Percentiles rank a stretch among this genome's conserved stretches.
These are phyloP conservation scores for Brassica cretica DNA, from an alignment of 345 rosid species.

Conservation along the genomic window DNA sequence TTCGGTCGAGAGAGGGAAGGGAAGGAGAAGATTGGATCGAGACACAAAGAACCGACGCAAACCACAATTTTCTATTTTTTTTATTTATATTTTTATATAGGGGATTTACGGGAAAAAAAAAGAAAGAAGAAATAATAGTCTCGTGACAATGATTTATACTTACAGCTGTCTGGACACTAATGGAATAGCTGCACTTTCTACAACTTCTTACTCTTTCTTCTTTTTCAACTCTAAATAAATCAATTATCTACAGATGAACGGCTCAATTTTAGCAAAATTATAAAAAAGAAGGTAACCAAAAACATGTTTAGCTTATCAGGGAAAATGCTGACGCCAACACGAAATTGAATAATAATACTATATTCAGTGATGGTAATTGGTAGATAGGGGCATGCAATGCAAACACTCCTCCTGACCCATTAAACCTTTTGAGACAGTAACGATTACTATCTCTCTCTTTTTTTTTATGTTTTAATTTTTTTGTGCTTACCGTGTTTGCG, in stretches of 20 bases:
- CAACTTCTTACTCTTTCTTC: not conserved
- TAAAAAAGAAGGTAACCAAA: not conserved
- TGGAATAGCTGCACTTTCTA: slow-evolving; percentile 33
- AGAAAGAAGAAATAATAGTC: not conserved
- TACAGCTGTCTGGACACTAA: slow-evolving; percentile 30
- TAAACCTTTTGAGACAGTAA: not conserved
- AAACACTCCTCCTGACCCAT: not conserved
- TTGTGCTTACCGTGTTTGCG: not conserved
- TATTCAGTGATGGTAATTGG: not conserved
- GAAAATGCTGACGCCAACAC: not conserved
- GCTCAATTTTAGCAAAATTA: not conserved
- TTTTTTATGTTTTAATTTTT: too few species aligned
- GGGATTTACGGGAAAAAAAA: not conserved
- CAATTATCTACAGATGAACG: not conserved
- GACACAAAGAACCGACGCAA: slow-evolving; percentile 26
- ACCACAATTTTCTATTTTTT: slow-evolving; percentile 26
- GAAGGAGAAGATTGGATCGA: slow-evolving; percentile 35
- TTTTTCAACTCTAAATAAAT: too few species aligned
- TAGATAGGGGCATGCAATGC: not conserved
- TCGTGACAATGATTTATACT: slow-evolving; percentile 29
- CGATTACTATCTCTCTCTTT: not conserved
- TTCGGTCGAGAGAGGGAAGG: slow-evolving; percentile 5
- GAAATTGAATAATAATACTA: not conserved
- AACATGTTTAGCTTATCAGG: not conserved
- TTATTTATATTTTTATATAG: not conserved